Evolutionary conservation across 108 stramenopile species (phyloP).

Genomic region (Schizochytrium sp.): DNA sequence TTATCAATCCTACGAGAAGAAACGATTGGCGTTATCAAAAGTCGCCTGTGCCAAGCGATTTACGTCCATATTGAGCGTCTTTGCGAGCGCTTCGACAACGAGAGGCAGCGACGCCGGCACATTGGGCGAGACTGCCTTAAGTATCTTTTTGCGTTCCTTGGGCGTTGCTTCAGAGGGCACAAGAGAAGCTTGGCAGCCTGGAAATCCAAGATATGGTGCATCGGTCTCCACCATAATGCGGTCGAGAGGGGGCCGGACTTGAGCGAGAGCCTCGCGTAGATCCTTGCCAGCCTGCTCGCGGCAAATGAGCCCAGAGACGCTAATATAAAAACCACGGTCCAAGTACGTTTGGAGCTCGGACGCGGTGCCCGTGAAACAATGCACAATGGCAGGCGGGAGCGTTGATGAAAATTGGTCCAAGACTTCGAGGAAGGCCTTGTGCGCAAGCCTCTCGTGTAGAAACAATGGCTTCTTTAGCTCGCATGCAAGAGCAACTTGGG

Average conservation of each 20-base stretch:
- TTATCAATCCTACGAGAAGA: background rate
- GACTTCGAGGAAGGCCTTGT: background rate
- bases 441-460: constrained; percentile 1
- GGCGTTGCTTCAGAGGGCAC: background rate
- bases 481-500: background rate
- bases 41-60: background rate
- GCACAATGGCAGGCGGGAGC: background rate
- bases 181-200: background rate
- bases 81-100: background rate
- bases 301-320: constrained; percentile 15
- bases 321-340: background rate
- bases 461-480: constrained; percentile 4
- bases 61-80: background rate
- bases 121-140: background rate
- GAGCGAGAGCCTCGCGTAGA: background rate
- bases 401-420: background rate
- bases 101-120: background rate
- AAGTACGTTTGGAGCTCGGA: background rate
- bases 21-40: background rate
- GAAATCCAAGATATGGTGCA: constrained; percentile 19
- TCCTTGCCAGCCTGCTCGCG: background rate
- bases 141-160: background rate
- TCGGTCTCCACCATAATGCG: constrained; percentile 17
- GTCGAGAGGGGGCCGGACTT: background rate
- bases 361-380: constrained; percentile 19